Percentiles rank a stretch among this genome's conserved stretches.
Evolutionary conservation across 768 basidiomycete genomes (phyloP).

Genomic region (Cystofilobasidium capitatum): DNA sequence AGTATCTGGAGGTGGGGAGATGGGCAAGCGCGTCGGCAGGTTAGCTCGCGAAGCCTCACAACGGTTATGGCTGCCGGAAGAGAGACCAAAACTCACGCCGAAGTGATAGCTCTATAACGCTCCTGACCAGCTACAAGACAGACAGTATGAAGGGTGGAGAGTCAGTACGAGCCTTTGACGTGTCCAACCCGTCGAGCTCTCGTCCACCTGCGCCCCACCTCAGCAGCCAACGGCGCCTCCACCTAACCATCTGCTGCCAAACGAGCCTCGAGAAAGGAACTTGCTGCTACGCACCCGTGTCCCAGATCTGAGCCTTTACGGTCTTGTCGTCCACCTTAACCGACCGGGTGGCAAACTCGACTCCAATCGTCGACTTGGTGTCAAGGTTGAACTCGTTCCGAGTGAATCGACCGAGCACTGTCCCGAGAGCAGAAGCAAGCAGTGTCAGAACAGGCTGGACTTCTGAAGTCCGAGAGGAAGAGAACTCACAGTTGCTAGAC

Average conservation of each 20-base stretch:
- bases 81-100: constrained; percentile 49
- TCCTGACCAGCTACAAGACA: constrained; percentile 74
- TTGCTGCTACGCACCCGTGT: constrained; percentile 91
- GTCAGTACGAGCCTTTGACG: not conserved
- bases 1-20: constrained; percentile 57
- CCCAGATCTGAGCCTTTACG: constrained; percentile 97
- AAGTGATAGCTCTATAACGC: constrained; percentile 93
- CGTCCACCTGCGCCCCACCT: not conserved
- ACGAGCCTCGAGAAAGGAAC: constrained; percentile 17
- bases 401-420: constrained; percentile 99
- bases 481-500: not conserved
- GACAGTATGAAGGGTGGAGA: not conserved
- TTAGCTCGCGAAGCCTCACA: constrained; percentile 4
- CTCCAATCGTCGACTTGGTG: constrained; percentile 97
- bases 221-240: not conserved
- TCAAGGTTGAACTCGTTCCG: constrained; percentile 99
- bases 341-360: constrained; percentile 94
- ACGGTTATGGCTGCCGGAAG: not conserved
- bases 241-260: not conserved
- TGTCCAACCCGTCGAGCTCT: not conserved
- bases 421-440: not conserved
- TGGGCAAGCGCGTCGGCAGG: constrained; percentile 1
- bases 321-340: constrained; percentile 94
- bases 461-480: not conserved
- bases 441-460: not conserved